A percentile compares a stretch with the other conserved stretches of the same genome.
Evolutionary conservation across 1,284 basidiomycete genomes (phyloP).

Genomic region (Pisolithus thermaeus): DNA sequence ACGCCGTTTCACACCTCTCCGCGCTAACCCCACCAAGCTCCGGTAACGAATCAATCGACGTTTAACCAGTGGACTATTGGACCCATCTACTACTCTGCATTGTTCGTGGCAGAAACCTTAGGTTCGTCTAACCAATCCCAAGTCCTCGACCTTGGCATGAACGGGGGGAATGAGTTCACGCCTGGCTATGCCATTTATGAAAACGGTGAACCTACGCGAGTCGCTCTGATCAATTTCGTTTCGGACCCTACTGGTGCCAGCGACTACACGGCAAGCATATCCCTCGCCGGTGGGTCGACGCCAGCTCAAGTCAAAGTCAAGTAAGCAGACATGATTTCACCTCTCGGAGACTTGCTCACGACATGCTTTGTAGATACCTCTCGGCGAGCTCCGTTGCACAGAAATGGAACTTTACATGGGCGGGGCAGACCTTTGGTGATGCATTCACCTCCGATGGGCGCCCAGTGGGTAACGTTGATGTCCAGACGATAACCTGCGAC

Average conservation of each 20-base stretch:
- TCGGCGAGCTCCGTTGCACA: slow-evolving; percentile 48
- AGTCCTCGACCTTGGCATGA: slow-evolving; percentile 53
- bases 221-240: slow-evolving; percentile 68
- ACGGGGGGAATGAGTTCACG: slow-evolving; percentile 46
- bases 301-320: slow-evolving; percentile 50
- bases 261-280: slow-evolving; percentile 42
- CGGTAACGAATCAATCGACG: slow-evolving; percentile 53
- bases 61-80: slow-evolving; percentile 61
- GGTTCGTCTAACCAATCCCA: slow-evolving; percentile 54
- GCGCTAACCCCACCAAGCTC: slow-evolving; percentile 31
- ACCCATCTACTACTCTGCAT: slow-evolving; percentile 63
- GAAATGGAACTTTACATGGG: slow-evolving; percentile 73
- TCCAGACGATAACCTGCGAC: slow-evolving; percentile 44
- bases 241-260: slow-evolving; percentile 47
- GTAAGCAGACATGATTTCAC: slow-evolving; percentile 28
- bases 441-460: slow-evolving; percentile 62
- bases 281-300: slow-evolving; percentile 35
- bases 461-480: slow-evolving; percentile 43
- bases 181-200: slow-evolving; percentile 75
- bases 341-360: slow-evolving; percentile 1
- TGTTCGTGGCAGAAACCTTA: slow-evolving; percentile 64
- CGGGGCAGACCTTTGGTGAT: slow-evolving; percentile 60
- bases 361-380: slow-evolving; percentile 39
- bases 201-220: slow-evolving; percentile 46
- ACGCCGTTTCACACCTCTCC: neutral